These are phyloP conservation scores for Herpotrichia juniperi DNA, from an alignment of 2,329 filamentous ascomycete species.

Conservation along the genomic window DNA sequence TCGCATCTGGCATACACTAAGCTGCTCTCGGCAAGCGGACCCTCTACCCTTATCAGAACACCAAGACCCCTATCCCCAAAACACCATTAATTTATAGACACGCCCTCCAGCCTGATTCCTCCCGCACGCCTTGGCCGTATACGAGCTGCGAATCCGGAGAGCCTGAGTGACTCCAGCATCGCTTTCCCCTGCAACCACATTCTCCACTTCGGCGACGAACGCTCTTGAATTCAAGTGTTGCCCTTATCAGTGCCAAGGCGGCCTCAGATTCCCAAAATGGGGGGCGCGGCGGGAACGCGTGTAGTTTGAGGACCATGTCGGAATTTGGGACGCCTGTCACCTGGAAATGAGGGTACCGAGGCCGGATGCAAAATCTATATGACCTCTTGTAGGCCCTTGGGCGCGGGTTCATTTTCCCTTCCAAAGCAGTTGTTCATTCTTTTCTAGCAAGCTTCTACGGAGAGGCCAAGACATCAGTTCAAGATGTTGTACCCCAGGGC, in stretches of 20 bases:
- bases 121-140: constrained; percentile 12
- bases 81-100: constrained; percentile 5
- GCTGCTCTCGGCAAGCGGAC: neutral
- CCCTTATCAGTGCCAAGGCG: constrained; percentile 43
- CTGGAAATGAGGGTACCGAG: constrained; percentile 16
- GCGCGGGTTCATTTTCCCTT: neutral
- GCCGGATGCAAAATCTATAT: constrained; percentile 22
- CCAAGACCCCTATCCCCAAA: constrained; percentile 14
- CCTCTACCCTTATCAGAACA: constrained; percentile 22
- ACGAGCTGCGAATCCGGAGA: constrained; percentile 5
- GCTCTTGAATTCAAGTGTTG: constrained; percentile 7
- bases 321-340: constrained; percentile 10
- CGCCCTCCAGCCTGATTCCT: neutral
- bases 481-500: neutral
- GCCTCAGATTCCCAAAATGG: constrained; percentile 19
- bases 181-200: constrained; percentile 14
- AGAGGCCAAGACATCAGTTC: neutral
- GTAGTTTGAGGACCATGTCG: constrained; percentile 18
- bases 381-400: constrained; percentile 20
- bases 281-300: constrained; percentile 21
- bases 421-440: constrained; percentile 2
- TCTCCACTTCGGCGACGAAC: constrained; percentile 15
- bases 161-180: neutral
- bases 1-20: neutral
- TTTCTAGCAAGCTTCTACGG: neutral